phyloP scores from a whole-genome alignment of 2,329 filamentous ascomycete species.

The Plectosphaerella sp. region DNA sequence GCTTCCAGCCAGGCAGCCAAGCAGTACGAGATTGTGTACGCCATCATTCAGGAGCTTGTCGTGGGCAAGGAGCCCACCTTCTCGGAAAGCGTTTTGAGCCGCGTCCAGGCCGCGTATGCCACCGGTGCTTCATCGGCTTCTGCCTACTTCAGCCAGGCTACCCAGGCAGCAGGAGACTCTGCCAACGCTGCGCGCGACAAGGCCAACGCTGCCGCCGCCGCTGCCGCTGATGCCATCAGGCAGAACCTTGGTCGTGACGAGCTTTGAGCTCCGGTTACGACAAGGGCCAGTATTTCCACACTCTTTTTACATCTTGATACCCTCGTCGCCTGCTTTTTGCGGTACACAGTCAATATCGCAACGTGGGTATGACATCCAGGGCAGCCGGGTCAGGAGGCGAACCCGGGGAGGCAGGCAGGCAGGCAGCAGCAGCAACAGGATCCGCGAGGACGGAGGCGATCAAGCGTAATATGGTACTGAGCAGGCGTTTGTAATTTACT shows the following conservation, averaged over 20 bases:
- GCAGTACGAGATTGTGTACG: slow-evolving; percentile 67
- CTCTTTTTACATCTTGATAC: slow-evolving; percentile 11
- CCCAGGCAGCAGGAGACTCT: slow-evolving; percentile 11
- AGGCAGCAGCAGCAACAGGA: neutral
- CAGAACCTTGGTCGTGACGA: neutral
- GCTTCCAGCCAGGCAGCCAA: slow-evolving; percentile 56
- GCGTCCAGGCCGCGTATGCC: slow-evolving; percentile 67
- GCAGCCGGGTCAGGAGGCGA: neutral
- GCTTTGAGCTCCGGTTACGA: neutral
- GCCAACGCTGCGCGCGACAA: neutral
- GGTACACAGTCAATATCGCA: neutral
- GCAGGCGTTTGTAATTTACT: neutral
- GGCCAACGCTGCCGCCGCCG: neutral
- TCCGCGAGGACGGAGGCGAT: neutral
- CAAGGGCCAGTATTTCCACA: neutral
- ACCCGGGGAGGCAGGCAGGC: neutral
- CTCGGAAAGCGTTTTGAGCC: slow-evolving; percentile 72
- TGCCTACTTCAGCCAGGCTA: slow-evolving; percentile 31
- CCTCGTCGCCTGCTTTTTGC: slow-evolving; percentile 1
- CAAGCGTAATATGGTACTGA: neutral
- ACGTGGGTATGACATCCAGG: neutral
- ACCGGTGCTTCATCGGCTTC: slow-evolving; percentile 56
- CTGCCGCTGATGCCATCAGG: slow-evolving; percentile 1
- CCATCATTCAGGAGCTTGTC: slow-evolving; percentile 72
- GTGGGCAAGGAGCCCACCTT: slow-evolving; percentile 75